Evolutionary conservation across 768 basidiomycete genomes (phyloP), one percentile per base, ranked within the genome.

Genomic region (Suillus tomentosus): DNA sequence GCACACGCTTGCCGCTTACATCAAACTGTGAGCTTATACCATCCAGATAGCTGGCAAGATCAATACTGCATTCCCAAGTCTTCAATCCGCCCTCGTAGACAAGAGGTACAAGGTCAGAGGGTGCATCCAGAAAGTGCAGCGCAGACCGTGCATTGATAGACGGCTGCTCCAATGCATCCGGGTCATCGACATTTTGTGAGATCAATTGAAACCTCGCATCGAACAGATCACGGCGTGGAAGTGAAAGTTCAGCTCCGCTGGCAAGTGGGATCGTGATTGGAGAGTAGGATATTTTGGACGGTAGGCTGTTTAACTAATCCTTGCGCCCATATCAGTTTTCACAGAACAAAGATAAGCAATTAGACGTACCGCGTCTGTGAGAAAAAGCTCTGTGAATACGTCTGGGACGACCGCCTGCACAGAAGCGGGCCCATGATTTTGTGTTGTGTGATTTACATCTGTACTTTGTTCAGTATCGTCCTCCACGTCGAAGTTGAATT

Each of bases 201-300:
- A 95, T 91, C 34, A 97, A 79, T 73, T 99, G 96, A 74, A 96
- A 97, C n/a, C 95, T 87, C 0, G 92, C 96, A 76, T 99, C 96
- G 71, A 94, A 98, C 6, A 99, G 80, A 76, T 99, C 96, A 64
- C 96, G 83, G 15, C 95, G 87, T 4, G 87, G 78, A 34, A 99
- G 78, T 14, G 68, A 68, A 2, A 82, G 64, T 19, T 64, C 70
- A 3, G 71, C 62, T 15, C 71, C 75, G 24, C 76, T 76, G 0
- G 76, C 67, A 5, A 85, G 76, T 2, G 86, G 84, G 5, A 91
- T 75, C 3, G 75, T 70, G 15, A 95, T 68, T 3, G 91, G 88
- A 0, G 96, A 94, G 73, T 90, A 95, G 0, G 94, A 94, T 66
- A 98, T 87, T 13, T 83, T 76, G 2, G 83, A 78, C 1, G 95